Base-by-base conservation (phyloP, 495 filamentous ascomycete genomes). In the Copromyces sp. region DNA sequence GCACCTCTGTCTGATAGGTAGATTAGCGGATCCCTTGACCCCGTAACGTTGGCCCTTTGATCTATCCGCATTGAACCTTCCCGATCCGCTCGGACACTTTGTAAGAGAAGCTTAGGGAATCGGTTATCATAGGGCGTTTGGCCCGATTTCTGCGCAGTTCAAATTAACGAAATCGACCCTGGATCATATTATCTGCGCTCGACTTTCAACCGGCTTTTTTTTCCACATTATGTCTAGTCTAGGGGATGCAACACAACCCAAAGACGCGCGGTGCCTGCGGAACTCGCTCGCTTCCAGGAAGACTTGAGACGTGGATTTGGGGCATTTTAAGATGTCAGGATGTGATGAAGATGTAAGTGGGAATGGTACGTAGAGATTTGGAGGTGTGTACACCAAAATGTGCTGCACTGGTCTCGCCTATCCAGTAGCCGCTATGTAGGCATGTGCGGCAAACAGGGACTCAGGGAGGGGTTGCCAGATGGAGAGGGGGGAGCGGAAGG, bases 181-280 rank as follows among this genome's bases (percentile, higher is more conserved):
- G 79, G 77, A 79, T 83, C 82, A 84, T 84, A 83, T 84, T 83
- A 84, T 85, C 80, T 79, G 75, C 81, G 76, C 68, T 74, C 47
- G 71, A 68, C 32, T 80, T 83, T 84, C 78, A 82, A 71, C 82
- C 83, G 83, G 82, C 70, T 71, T 71, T 77, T 84, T 84, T 81
- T 84, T 72, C 82, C 80, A 82, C 78, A 81, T 76, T 80, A 38
- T 59, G 73, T 70, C 37, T 68, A 29, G 29, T 20, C 29, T 42
- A n/a, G 3, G 68, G 29, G 3, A 38, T 59, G 42, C 69, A 59
- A 12, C 47, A 59, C 47, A 29, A 59, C 11, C 47, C 47, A 59
- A 12, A 5, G 47, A 29, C 24, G 47, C 6, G 24, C 20, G 47
- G 47, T 59, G 47, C 47, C 24, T 59, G 74, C 42, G 45, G 68